Base-by-base conservation (phyloP, 2,329 filamentous ascomycete genomes). In the Neofusicoccum laricinum region DNA sequence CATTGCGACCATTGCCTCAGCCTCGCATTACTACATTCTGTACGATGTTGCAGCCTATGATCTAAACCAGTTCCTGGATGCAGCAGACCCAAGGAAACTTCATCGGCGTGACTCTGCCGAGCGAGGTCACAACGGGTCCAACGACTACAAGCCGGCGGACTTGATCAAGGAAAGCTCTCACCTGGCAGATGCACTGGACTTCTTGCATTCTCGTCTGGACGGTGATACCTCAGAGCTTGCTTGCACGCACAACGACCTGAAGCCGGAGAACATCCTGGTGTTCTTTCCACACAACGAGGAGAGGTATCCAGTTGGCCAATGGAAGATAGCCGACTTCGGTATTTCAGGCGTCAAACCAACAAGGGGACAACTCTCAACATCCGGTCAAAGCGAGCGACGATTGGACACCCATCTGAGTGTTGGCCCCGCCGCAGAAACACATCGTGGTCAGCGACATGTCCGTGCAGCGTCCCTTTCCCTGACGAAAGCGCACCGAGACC, bases 271-370 rank as follows among this genome's bases (percentile, higher is more conserved):
- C 25, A 64, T 67, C 12, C 21, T 67, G 7, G 58, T 67, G 8
- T 67, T 67, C 51, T 62, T 53, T 41, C 62, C 63, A 14, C 21
- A 57, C 36, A 43, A n/a, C 1, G 34, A 55, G 0, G 32, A 59
- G 8, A 63, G 6, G 32, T 63, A 50, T 40, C 58, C 65, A 2
- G 65, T 67, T 4, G 63, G 65, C 0, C 46, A 61, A 25, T 66
- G 65, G 65, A 67, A 67, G 30, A 67, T 67, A 3, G 46, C 65
- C 3, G 65, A 67, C 36, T 67, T 67, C 36, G 65, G 65, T 10
- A 38, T 67, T 3, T 40, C 63, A 3, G 50, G 45, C 14, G 50
- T 67, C 34, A 65, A 67, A 17, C 14, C 25, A 30, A 30, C 25
- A 30, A 30, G 25, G 7, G 25, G 25, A 6, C 25, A n/a, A n/a